phyloP scores from a whole-genome alignment of 768 basidiomycete genomes.

The Leccinellum rugosiceps region DNA sequence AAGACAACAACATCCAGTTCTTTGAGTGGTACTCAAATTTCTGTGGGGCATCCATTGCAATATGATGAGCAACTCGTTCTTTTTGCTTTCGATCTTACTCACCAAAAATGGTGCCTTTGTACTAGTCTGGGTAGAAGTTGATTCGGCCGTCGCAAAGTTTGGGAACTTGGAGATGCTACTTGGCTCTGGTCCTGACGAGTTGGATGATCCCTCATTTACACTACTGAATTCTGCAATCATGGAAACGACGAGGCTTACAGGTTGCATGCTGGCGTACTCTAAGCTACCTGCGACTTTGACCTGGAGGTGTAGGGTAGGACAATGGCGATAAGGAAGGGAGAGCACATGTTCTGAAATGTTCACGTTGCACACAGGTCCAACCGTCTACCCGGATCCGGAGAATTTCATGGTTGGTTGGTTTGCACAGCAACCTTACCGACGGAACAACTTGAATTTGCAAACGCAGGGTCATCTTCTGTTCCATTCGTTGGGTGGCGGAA shows the following conservation, averaged over 20 bases:
- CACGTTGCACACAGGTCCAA: slow-evolving; percentile 16
- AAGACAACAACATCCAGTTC: slow-evolving; percentile 13
- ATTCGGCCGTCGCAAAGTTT: slow-evolving; percentile 21
- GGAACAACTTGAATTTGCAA: slow-evolving; percentile 10
- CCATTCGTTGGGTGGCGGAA: slow-evolving; percentile 15
- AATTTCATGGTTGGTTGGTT: slow-evolving; percentile 20
- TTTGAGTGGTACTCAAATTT: slow-evolving; percentile 19
- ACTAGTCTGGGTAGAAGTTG: slow-evolving; percentile 46
- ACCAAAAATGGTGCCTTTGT: slow-evolving; percentile 41
- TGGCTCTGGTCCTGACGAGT: slow-evolving; percentile 2
- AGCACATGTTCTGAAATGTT: slow-evolving; percentile 17
- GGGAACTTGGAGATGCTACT: slow-evolving; percentile 14
- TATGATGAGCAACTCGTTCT: slow-evolving; percentile 17
- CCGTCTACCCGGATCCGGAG: slow-evolving; percentile 8
- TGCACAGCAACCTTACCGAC: slow-evolving; percentile 7
- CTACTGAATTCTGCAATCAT: slow-evolving; percentile 9
- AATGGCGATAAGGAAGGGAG: slow-evolving; percentile 19
- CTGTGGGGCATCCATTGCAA: slow-evolving; percentile 24
- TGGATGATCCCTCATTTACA: slow-evolving; percentile 18
- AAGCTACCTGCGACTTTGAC: slow-evolving; percentile 15
- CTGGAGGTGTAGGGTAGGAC: slow-evolving; percentile 5
- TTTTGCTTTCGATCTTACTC: slow-evolving; percentile 32
- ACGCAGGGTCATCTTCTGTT: slow-evolving; percentile 10
- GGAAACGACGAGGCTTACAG: slow-evolving; percentile 23
- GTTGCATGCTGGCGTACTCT: slow-evolving; percentile 14